phyloP scores from a whole-genome alignment of 805 yeast genomes.

The Diddensiella transvaalensis region DNA sequence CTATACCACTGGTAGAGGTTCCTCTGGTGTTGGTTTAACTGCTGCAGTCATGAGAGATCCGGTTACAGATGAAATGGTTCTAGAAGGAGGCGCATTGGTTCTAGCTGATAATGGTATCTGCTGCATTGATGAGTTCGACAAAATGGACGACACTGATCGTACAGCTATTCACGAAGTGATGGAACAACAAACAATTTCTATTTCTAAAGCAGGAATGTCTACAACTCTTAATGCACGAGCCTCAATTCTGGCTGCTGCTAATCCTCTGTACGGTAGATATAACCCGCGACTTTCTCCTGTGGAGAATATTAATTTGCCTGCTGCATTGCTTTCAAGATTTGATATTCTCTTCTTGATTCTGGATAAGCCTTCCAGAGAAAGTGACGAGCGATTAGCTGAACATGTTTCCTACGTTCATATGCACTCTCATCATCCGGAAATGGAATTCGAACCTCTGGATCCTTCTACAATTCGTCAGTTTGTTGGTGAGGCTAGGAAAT shows the following conservation, averaged over 20 bases:
- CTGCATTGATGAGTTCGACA: conserved; percentile 98
- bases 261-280: conserved; percentile 92
- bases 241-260: conserved; percentile 96
- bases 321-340: conserved; percentile 91
- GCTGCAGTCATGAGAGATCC: conserved; percentile 99
- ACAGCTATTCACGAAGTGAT: conserved; percentile 98
- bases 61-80: conserved; percentile 96
- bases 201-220: conserved; percentile 95
- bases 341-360: conserved; percentile 83
- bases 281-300: conserved; percentile 86
- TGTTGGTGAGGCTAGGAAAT: conserved; percentile 78
- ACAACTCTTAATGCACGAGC: conserved; percentile 95
- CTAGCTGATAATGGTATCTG: conserved; percentile 97
- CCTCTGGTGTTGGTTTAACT: conserved; percentile 97
- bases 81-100: conserved; percentile 97
- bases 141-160: conserved; percentile 95
- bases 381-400: conserved; percentile 80
- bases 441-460: conserved; percentile 71
- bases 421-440: conserved; percentile 77
- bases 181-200: conserved; percentile 98
- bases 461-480: conserved; percentile 80
- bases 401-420: conserved; percentile 96
- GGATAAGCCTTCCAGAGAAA: conserved; percentile 76
- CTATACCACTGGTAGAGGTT: conserved; percentile 97
- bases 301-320: conserved; percentile 94